phyloP scores from a whole-genome alignment of 768 basidiomycete genomes.

The Hygrophorus pudorinus region DNA sequence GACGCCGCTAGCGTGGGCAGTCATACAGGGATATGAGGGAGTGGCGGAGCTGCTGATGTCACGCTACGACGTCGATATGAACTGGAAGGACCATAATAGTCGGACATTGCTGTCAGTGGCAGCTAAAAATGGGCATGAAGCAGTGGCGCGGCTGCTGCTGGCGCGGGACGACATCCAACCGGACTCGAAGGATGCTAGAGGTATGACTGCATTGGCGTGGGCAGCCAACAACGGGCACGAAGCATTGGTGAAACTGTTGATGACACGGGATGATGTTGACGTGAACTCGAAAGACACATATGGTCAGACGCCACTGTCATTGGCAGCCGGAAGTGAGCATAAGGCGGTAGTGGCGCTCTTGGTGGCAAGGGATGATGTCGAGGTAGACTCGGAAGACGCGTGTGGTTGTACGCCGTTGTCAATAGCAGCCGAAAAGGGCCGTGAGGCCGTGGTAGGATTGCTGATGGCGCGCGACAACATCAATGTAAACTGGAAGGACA shows the following conservation, averaged over 20 bases:
- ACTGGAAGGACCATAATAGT: conserved; percentile 84
- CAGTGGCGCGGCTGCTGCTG: conserved; percentile 4
- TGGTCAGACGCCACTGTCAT: conserved; percentile 2
- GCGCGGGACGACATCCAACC: conserved; percentile 4
- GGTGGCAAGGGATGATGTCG: background rate
- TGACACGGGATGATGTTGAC: background rate
- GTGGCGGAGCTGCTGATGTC: background rate
- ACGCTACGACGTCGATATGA: conserved; percentile 37
- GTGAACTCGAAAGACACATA: background rate
- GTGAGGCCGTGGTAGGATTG: conserved; percentile 5
- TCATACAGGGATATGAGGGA: background rate
- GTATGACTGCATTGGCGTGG: conserved; percentile 1
- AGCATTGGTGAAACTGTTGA: conserved; percentile 4
- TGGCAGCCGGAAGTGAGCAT: background rate
- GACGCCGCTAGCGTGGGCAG: conserved; percentile 2
- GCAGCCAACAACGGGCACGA: conserved; percentile 6
- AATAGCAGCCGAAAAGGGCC: conserved; percentile 6
- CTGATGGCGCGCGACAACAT: conserved; percentile 1
- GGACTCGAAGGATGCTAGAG: conserved; percentile 1
- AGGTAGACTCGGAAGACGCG: conserved; percentile 84
- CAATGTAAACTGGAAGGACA: conserved; percentile 52
- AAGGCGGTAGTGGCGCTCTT: background rate
- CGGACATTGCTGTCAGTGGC: conserved; percentile 58
- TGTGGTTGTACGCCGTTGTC: conserved; percentile 83
- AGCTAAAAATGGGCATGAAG: conserved; percentile 7